phyloP scores from a whole-genome alignment of 1,284 basidiomycete genomes.

The Leccinum colubrinum region DNA sequence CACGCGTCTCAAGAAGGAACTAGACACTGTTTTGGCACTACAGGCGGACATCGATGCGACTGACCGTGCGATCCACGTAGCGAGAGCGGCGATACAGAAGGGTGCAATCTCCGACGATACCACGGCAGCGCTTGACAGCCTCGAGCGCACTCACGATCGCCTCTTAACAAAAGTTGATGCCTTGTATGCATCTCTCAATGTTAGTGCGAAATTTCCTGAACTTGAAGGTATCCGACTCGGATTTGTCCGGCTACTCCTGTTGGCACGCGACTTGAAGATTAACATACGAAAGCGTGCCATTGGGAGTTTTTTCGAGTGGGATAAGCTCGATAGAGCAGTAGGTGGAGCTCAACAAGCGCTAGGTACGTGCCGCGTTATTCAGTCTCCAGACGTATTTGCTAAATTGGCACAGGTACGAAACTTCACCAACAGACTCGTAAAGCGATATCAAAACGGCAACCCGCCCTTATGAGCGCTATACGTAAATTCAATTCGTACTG shows the following conservation, averaged over 20 bases:
- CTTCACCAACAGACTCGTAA: constrained; percentile 5
- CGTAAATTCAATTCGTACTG: constrained; percentile 10
- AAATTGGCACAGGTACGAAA: background rate
- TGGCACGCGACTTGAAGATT: background rate
- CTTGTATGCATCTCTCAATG: background rate
- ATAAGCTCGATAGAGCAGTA: background rate
- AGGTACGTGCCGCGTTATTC: background rate
- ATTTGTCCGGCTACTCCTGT: background rate
- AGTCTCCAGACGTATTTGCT: background rate
- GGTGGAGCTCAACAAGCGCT: background rate
- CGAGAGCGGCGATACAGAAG: constrained; percentile 11
- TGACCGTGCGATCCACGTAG: constrained; percentile 21
- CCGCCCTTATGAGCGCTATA: constrained; percentile 8
- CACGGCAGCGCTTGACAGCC: background rate
- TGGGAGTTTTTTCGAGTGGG: background rate
- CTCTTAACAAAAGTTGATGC: background rate
- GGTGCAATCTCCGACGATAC: background rate
- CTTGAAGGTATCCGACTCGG: background rate
- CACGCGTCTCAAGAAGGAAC: constrained; percentile 32
- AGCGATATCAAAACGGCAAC: constrained; percentile 5
- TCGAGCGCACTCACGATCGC: background rate
- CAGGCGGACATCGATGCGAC: constrained; percentile 34
- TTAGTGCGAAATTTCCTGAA: background rate
- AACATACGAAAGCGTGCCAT: background rate
- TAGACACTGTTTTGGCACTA: constrained; percentile 34